Conservation (phyloP, 1,284 basidiomycete species). For the Cyathus olla region DNA sequence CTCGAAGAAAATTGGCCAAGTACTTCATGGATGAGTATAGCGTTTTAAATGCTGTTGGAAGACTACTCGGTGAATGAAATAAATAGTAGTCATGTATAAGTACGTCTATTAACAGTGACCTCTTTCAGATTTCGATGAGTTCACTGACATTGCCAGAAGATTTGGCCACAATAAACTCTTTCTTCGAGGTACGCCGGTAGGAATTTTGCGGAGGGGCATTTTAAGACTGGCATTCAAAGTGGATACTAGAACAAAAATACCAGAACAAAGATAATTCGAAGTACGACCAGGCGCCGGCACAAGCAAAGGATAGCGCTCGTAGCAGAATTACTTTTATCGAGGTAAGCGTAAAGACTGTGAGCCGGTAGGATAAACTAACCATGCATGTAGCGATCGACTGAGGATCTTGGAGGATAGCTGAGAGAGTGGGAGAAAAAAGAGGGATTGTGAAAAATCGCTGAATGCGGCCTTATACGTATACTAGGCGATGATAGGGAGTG, state of each 20-base stretch:
- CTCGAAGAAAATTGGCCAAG: conserved; percentile 50
- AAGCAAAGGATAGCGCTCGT: conserved; percentile 75
- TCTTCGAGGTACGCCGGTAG: conserved; percentile 67
- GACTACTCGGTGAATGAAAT: not conserved
- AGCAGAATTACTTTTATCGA: conserved; percentile 70
- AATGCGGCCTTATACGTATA: too few relatives aligned
- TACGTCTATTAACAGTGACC: conserved; percentile 5
- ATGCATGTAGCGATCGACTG: conserved; percentile 58
- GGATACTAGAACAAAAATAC: too few relatives aligned
- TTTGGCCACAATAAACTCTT: conserved; percentile 70
- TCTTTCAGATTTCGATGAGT: conserved; percentile 64
- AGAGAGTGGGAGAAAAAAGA: conserved; percentile 47
- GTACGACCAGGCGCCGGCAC: conserved; percentile 72
- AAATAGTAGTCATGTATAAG: not conserved
- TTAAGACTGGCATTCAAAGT: not conserved
- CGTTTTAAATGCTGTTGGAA: conserved; percentile 53
- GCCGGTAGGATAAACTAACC: conserved; percentile 2
- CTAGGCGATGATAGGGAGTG: too few relatives aligned
- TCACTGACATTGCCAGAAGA: conserved; percentile 79
- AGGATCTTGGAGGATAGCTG: conserved; percentile 74
- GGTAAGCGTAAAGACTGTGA: conserved; percentile 46
- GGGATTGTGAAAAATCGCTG: too few relatives aligned
- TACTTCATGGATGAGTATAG: conserved; percentile 69
- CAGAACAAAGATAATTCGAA: conserved; percentile 75
- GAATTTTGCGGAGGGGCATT: conserved; percentile 5